Conservation (phyloP, 257 asterid genomes). For the Penstemon eatonii region DNA sequence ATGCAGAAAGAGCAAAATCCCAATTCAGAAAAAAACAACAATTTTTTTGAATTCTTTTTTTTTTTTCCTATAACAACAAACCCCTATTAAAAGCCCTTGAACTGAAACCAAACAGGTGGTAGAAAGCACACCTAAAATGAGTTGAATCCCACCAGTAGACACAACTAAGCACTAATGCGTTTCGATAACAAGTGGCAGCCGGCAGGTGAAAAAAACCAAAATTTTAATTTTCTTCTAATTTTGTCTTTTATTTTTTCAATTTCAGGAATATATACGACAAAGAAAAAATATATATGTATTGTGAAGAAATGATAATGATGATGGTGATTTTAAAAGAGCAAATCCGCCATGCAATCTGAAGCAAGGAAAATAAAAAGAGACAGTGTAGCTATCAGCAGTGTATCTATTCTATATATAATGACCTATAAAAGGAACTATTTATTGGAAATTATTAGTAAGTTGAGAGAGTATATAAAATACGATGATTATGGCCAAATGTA, state of each 20-base stretch:
- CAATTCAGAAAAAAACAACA: constrained; percentile 19
- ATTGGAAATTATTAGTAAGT: constrained; percentile 34
- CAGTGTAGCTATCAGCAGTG: constrained; percentile 34
- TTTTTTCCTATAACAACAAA: constrained; percentile 42
- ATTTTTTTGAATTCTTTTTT: constrained; percentile 21
- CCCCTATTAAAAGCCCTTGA: constrained; percentile 43
- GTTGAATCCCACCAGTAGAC: constrained; percentile 40
- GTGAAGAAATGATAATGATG: constrained; percentile 36
- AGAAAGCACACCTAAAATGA: constrained; percentile 32
- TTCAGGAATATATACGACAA: not conserved
- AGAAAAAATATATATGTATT: not conserved
- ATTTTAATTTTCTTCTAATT: not conserved
- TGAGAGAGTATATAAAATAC: constrained; percentile 28
- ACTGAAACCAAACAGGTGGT: constrained; percentile 42
- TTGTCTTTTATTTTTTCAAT: not conserved
- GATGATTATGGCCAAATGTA: constrained; percentile 42
- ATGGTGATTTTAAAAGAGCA: constrained; percentile 34
- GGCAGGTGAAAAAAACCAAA: constrained; percentile 21
- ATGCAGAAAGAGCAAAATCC: constrained; percentile 9
- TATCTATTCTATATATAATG: constrained; percentile 34
- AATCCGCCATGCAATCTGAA: constrained; percentile 30
- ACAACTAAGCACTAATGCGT: constrained; percentile 27
- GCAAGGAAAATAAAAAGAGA: not conserved
- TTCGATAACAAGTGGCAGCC: constrained; percentile 39
- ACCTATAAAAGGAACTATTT: not conserved